A percentile compares a stretch with the other conserved stretches of the same genome.
Evolutionary conservation across 2,329 filamentous ascomycete species (phyloP).

Genomic region (Cephalotrichum gorgonifer): DNA sequence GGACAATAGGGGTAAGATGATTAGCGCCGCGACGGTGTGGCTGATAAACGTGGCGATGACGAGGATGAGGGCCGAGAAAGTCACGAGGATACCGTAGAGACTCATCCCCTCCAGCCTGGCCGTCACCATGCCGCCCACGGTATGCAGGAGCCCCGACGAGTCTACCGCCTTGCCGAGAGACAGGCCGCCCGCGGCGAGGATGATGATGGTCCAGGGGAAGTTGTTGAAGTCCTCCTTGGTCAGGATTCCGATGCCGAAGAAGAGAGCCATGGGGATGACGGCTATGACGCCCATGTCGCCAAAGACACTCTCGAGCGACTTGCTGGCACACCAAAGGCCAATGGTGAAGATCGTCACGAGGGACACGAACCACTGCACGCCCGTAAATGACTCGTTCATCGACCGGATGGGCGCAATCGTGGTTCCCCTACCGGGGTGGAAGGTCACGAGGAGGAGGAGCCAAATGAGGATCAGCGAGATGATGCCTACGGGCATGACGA

Average conservation of each 20-base stretch:
- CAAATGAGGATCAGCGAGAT: slow-evolving; percentile 84
- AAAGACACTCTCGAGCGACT: slow-evolving; percentile 78
- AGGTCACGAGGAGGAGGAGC: slow-evolving; percentile 73
- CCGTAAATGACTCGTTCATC: slow-evolving; percentile 78
- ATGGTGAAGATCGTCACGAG: slow-evolving; percentile 78
- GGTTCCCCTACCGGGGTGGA: slow-evolving; percentile 74
- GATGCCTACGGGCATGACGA: slow-evolving; percentile 85
- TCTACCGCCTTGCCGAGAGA: slow-evolving; percentile 91
- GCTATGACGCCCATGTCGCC: slow-evolving; percentile 98
- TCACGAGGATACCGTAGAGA: slow-evolving; percentile 75
- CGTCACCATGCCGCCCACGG: slow-evolving; percentile 72
- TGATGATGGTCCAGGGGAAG: slow-evolving; percentile 99
- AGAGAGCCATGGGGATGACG: slow-evolving; percentile 88
- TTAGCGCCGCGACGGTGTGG: slow-evolving; percentile 91
- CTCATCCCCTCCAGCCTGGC: slow-evolving; percentile 64
- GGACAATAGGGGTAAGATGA: slow-evolving; percentile 82
- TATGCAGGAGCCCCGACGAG: slow-evolving; percentile 83
- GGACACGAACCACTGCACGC: slow-evolving; percentile 87
- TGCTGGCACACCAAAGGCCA: slow-evolving; percentile 80
- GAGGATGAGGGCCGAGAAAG: slow-evolving; percentile 75
- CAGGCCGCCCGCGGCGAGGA: slow-evolving; percentile 85
- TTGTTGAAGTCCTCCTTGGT: slow-evolving; percentile 99
- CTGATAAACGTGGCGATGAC: slow-evolving; percentile 97
- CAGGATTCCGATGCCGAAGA: slow-evolving; percentile 92
- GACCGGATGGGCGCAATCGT: slow-evolving; percentile 86